Percentiles rank a stretch among this genome's conserved stretches.
These are phyloP conservation scores for Boletus huronensis DNA, from an alignment of 768 basidiomycete species.

Conservation along the genomic window DNA sequence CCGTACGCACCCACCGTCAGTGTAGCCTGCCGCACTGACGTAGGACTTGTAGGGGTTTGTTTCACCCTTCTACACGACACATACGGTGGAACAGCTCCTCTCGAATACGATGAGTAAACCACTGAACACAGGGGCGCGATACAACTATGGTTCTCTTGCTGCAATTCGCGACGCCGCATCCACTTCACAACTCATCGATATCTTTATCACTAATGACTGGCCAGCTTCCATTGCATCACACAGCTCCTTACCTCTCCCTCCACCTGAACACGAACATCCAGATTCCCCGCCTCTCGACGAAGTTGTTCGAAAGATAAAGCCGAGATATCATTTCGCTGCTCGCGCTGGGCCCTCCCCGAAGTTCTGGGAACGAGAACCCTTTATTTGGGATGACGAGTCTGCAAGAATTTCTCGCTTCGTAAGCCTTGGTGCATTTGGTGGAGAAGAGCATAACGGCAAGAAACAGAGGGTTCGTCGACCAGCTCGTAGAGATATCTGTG, in stretches of 20 bases:
- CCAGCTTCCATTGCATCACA: slow-evolving; percentile 61
- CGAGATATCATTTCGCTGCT: slow-evolving; percentile 84
- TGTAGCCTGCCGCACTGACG: background rate
- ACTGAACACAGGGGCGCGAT: slow-evolving; percentile 36
- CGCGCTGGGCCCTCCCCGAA: slow-evolving; percentile 58
- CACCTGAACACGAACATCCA: slow-evolving; percentile 38
- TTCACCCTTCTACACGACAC: slow-evolving; percentile 69
- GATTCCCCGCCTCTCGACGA: slow-evolving; percentile 63
- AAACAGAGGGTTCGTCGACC: slow-evolving; percentile 72
- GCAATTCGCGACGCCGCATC: slow-evolving; percentile 60
- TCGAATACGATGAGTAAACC: slow-evolving; percentile 63
- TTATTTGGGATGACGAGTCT: slow-evolving; percentile 71
- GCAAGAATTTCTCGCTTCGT: slow-evolving; percentile 72
- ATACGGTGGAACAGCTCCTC: slow-evolving; percentile 67
- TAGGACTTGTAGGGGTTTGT: slow-evolving; percentile 55
- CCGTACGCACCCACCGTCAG: slow-evolving; percentile 42
- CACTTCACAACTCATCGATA: slow-evolving; percentile 67
- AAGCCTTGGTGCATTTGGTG: slow-evolving; percentile 85
- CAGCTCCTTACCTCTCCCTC: slow-evolving; percentile 51
- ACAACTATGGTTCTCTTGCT: slow-evolving; percentile 62
- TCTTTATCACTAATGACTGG: slow-evolving; percentile 80
- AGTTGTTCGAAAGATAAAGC: slow-evolving; percentile 60
- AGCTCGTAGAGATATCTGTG: background rate
- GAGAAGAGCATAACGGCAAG: slow-evolving; percentile 53
- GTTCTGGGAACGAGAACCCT: slow-evolving; percentile 97